Percentiles rank a stretch among this genome's conserved stretches.
Conservation (phyloP, 2,329 filamentous ascomycete species). For the Colletotrichum sp. region DNA sequence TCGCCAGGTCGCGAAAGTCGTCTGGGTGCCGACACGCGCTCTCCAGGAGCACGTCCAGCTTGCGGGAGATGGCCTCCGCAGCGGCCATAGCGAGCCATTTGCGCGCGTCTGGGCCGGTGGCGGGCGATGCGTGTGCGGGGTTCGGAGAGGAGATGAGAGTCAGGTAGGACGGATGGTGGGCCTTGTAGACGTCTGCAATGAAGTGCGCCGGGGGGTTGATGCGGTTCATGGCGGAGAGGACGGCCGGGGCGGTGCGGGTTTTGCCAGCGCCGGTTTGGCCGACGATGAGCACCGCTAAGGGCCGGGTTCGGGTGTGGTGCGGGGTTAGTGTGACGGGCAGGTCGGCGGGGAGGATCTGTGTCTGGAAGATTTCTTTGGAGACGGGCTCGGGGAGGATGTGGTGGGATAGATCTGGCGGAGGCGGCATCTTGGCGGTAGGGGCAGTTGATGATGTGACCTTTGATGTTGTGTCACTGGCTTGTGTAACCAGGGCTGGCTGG, state of each 20-base stretch:
- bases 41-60: slow-evolving; percentile 47
- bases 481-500: background rate
- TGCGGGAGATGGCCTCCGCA: slow-evolving; percentile 31
- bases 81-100: slow-evolving; percentile 48
- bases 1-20: slow-evolving; percentile 43
- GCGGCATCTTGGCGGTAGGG: slow-evolving; percentile 12
- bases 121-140: slow-evolving; percentile 41
- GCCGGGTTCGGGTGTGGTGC: slow-evolving; percentile 20
- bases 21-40: slow-evolving; percentile 48
- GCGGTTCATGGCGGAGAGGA: slow-evolving; percentile 35
- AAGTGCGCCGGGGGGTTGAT: slow-evolving; percentile 39
- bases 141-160: slow-evolving; percentile 29
- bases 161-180: slow-evolving; percentile 48
- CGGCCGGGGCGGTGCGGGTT: slow-evolving; percentile 44
- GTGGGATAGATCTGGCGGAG: slow-evolving; percentile 32
- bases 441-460: background rate
- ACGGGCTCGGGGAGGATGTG: slow-evolving; percentile 35
- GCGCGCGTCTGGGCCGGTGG: slow-evolving; percentile 46
- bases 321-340: slow-evolving; percentile 26
- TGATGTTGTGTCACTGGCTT: background rate
- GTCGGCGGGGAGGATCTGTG: slow-evolving; percentile 37
- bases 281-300: slow-evolving; percentile 47
- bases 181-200: slow-evolving; percentile 55
- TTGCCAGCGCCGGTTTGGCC: slow-evolving; percentile 57
- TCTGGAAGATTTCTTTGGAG: slow-evolving; percentile 34